Evolutionary conservation across 2,329 filamentous ascomycete genomes (phyloP).

Genomic region (Orbilia oligospora): DNA sequence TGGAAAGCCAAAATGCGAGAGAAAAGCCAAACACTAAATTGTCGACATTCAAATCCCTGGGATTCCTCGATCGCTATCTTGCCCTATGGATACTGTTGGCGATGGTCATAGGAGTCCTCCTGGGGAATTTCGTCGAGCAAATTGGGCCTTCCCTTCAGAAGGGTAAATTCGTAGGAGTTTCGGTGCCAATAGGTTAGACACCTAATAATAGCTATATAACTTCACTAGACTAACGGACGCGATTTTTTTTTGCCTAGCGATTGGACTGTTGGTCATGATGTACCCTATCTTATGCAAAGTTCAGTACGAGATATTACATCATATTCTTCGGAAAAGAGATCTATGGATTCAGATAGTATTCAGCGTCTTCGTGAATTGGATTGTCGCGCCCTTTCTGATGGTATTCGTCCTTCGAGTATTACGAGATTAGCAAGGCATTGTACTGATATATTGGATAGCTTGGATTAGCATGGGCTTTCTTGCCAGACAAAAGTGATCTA

Average conservation of each 20-base stretch:
- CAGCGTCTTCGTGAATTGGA: slow-evolving; percentile 84
- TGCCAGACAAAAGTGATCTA: slow-evolving; percentile 73
- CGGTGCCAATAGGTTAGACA: slow-evolving; percentile 74
- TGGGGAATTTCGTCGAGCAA: slow-evolving; percentile 80
- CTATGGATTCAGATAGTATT: slow-evolving; percentile 85
- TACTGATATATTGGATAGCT: slow-evolving; percentile 69
- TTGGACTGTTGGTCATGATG: slow-evolving; percentile 92
- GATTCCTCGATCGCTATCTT: slow-evolving; percentile 75
- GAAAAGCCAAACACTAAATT: not conserved
- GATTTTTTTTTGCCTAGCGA: slow-evolving; percentile 71
- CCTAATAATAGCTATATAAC: too few species aligned
- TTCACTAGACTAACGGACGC: not conserved
- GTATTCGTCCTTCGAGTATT: slow-evolving; percentile 67
- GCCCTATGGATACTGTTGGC: slow-evolving; percentile 83
- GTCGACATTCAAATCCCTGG: slow-evolving; percentile 72
- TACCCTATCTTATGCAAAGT: slow-evolving; percentile 93
- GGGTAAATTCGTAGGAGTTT: slow-evolving; percentile 80
- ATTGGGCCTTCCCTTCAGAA: slow-evolving; percentile 76
- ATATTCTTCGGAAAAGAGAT: slow-evolving; percentile 73
- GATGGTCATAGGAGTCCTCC: slow-evolving; percentile 80
- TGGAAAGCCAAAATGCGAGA: too few species aligned
- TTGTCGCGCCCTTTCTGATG: slow-evolving; percentile 86
- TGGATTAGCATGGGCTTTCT: slow-evolving; percentile 77
- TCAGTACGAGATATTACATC: slow-evolving; percentile 80
- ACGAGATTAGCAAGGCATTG: too few species aligned